Evolutionary conservation across 2,329 filamentous ascomycete species (phyloP), one percentile per base, ranked within the genome.

Genomic region (Fusarium kyushuense): DNA sequence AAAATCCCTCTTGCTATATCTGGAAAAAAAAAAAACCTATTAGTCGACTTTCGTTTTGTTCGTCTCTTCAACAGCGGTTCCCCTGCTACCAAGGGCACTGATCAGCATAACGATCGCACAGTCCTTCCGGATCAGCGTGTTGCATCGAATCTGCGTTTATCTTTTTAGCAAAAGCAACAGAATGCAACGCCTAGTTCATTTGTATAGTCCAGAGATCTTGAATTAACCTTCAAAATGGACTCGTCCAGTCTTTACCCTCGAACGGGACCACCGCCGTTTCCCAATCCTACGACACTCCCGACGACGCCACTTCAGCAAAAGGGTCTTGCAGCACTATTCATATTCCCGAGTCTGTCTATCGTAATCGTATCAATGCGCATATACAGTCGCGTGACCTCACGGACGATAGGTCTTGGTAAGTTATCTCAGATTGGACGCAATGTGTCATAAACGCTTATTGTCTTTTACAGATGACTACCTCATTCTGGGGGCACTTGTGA

Each of bases 301-400:
- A 78, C 76, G 13, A 73, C 76, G 13, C 66, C 75, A n/a, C 72
- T 77, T 16, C 78, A 79, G 45, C 55, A 67, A 10, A 61, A 63
- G 12, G 77, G 72, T 2, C 54, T 79, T 6, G 73, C 74, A 40
- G 65, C 79, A 38, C 67, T 76, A 19, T 77, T 79, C 61, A 57
- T 78, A 45, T 77, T 79, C 17, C 77, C 78, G 2, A 55, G 58
- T 6, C 30, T 79, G 16, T 74, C 76, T 14, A 58, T 76, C 43
- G 42, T 78, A 2, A 46, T 74, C 3, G 71, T 75, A 13, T 46
- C 53, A 3, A 57, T 78, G 46, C 64, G 77, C 13, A 52, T 75
- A 12, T 77, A 74, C 16, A 72, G 71, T 19, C 72, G 77, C 12
- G 42, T 76, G 17, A 75, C 69, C 13, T 71, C 73, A 43, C 73